Evolutionary conservation across 1,139 yeast species (phyloP).

Genomic region (Candida freyschussii): DNA sequence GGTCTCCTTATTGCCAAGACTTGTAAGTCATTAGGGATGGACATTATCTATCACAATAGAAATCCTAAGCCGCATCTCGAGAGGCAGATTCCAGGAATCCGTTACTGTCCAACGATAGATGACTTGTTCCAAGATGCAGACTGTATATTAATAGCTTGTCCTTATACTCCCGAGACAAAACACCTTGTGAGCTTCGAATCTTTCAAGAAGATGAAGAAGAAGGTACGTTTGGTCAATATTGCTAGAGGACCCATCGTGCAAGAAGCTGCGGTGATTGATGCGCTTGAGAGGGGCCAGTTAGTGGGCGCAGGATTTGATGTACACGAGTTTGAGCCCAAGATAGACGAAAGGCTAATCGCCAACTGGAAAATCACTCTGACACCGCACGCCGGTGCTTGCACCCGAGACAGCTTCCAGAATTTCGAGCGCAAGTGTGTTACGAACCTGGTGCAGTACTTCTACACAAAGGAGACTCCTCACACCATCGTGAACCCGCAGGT

Average conservation of each 20-base stretch:
- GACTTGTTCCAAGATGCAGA: conserved; percentile 31
- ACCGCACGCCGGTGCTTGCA: conserved; percentile 36
- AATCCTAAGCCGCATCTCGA: conserved; percentile 26
- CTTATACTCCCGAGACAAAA: conserved; percentile 29
- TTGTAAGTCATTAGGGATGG: conserved; percentile 34
- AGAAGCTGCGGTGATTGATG: conserved; percentile 35
- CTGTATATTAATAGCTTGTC: conserved; percentile 34
- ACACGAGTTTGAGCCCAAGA: conserved; percentile 37
- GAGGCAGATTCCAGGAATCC: conserved; percentile 23
- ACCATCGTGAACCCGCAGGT: conserved; percentile 25
- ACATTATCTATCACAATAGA: conserved; percentile 32
- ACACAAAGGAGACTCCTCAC: conserved; percentile 27
- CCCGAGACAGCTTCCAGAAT: conserved; percentile 30
- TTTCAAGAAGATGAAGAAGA: conserved; percentile 32
- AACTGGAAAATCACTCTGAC: conserved; percentile 33
- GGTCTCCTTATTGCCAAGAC: conserved; percentile 33
- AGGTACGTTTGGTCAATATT: conserved; percentile 34
- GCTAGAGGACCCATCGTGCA: conserved; percentile 38
- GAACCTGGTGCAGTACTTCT: conserved; percentile 32
- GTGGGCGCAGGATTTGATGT: conserved; percentile 40
- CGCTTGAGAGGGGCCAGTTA: conserved; percentile 34
- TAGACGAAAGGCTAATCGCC: conserved; percentile 27
- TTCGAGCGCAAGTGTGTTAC: conserved; percentile 33
- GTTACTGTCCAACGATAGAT: conserved; percentile 27
- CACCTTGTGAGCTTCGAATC: conserved; percentile 30